Base-by-base conservation (phyloP, 345 rosid genomes). In the Acer campestre region DNA sequence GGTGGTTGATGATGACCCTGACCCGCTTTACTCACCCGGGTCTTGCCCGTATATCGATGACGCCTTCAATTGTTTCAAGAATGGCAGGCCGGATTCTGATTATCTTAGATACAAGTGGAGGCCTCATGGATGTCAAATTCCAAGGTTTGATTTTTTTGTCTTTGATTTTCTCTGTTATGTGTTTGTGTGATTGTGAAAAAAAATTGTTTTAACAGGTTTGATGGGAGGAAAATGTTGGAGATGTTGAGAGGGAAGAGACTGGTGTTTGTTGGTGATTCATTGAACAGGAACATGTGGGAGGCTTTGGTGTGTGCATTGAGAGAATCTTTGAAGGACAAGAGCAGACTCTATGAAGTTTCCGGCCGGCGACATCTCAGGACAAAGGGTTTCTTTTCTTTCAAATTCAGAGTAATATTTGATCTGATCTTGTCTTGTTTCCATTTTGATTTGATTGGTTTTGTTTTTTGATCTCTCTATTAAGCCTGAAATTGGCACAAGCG, bases 201-300 rank as follows among this genome's bases (percentile, higher is more conserved):
- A 46, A 0, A 10, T 46, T 46, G 49, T 46, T 46, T 46, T 35
- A 35, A 46, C 51, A 91, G 93, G 75, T 92, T 92, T 78, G 79
- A 90, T 67, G 92, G 94, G 62, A 78, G 78, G 75, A 83, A 84
- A 81, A 86, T 90, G 93, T 1, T 90, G 83, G 78, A 78, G 74
- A 82, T 92, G 68, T 67, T 92, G 61, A 88, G 86, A 78, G 90
- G 93, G 67, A 92, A 89, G 79, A 82, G 89, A 63, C 11, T 86
- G 73, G 94, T 88, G 70, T 92, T 90, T 67, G 92, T 92, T 10
- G 94, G 97, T 0, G 93, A 92, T 70, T 92, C 94, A 1, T 70
- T 89, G 83, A 90, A 89, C 14, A 79, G 94, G 82, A 90, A 89
- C 85, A 90, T 90, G 94, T 92, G 97, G 94, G 89, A 92, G 75